Evolutionary conservation across 192 early-diverging fungal species (phyloP), one percentile per base, ranked within the genome.

Genomic region (Dissophora globulifera): DNA sequence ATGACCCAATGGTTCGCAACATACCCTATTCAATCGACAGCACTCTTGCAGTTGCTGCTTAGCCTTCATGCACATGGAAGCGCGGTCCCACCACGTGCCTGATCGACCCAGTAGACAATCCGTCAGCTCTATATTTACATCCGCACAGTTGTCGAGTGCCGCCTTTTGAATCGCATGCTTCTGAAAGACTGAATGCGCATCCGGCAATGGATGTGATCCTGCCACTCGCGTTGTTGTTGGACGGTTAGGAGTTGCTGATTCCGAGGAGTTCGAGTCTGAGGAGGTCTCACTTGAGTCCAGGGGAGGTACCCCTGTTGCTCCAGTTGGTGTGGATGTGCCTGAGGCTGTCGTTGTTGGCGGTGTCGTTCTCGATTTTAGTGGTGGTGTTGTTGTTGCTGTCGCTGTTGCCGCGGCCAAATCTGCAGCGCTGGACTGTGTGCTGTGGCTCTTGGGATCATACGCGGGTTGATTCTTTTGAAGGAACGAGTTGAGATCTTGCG

Each of bases 81-180:
- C 72, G 5, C 62, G 62, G 20, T 76, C 72, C 72, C 72, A 67
- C 72, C 72, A 76, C 0, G 72, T 61, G 12, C 72, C 72, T 4
- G 72, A 51, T 19, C 33, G 46, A 0, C 72, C 72, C 23, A 62
- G 20, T 2, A 76, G 41, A 58, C 72, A 76, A 31, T 76, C 72
- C 19, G 63, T 57, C 32, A 76, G 33, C 47, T 67, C 72, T 43
- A 60, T 49, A 25, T 76, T 76, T 1, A 76, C 3, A 67, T 76
- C 72, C 30, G 72, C 72, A 55, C 72, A 76, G 27, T 76, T 76
- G 31, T 76, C 72, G 19, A 76, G 26, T 2, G 72, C 50, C 0
- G 72, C 72, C 0, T 1, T 49, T 15, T 76, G 57, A 17, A 67
- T 76, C 9, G 72, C 72, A 19, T 76, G 54, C 47, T 43, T 76